Conservation (phyloP, 257 asterid genomes). For the Misopates orontium region DNA sequence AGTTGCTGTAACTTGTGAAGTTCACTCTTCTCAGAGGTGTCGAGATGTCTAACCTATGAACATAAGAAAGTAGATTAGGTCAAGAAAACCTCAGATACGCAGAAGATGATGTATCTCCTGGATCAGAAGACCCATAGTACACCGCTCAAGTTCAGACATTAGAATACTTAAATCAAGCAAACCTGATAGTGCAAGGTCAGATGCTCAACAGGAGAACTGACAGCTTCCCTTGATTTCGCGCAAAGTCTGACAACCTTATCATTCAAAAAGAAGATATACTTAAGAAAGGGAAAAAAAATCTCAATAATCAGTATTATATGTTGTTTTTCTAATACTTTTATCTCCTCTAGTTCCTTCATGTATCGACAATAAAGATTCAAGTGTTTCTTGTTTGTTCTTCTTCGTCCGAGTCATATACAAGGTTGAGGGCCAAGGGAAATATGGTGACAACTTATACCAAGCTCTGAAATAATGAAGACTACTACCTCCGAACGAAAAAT, state of each 20-base stretch:
- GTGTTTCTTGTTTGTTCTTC: not conserved
- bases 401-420: not conserved
- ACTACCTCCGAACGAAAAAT: not conserved
- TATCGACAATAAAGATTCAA: no score
- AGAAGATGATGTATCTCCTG: not conserved
- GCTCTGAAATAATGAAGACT: not conserved
- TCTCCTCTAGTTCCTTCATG: not conserved
- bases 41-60: conserved; percentile 94
- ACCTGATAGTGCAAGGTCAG: conserved; percentile 98
- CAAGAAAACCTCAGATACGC: conserved; percentile 1
- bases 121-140: not conserved
- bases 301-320: conserved; percentile 4
- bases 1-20: conserved; percentile 93
- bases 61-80: conserved; percentile 4
- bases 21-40: conserved; percentile 98
- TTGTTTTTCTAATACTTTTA: conserved; percentile 6
- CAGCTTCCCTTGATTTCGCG: conserved; percentile 99
- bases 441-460: no score
- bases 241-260: conserved; percentile 91
- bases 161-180: conserved; percentile 17
- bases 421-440: not conserved
- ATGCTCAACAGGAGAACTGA: conserved; percentile 97
- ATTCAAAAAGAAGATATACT: conserved; percentile 5
- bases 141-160: conserved; percentile 4
- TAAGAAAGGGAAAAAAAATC: conserved; percentile 7